These are phyloP conservation scores for Suillus subaureus DNA, from an alignment of 768 basidiomycete species.

Conservation along the genomic window DNA sequence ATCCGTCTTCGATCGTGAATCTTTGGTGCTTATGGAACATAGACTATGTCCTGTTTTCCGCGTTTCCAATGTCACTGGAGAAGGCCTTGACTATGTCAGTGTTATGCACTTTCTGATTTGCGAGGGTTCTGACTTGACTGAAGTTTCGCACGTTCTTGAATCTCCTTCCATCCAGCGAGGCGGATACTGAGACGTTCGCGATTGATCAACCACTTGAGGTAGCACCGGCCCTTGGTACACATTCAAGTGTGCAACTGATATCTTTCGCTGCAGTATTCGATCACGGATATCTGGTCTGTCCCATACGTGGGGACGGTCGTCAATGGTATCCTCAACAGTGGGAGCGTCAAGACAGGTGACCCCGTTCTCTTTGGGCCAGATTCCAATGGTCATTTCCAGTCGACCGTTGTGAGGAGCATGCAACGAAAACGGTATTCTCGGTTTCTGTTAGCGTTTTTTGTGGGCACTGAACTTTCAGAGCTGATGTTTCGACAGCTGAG, in stretches of 20 bases:
- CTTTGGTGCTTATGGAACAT: constrained; percentile 10
- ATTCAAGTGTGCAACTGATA: background rate
- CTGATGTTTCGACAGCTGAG: constrained; percentile 80
- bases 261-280: constrained; percentile 60
- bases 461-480: constrained; percentile 45
- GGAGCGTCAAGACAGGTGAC: constrained; percentile 78
- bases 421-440: constrained; percentile 80
- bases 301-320: constrained; percentile 86
- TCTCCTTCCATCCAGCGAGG: constrained; percentile 84
- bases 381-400: constrained; percentile 84
- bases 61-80: constrained; percentile 94
- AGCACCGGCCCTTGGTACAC: constrained; percentile 6
- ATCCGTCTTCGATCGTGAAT: background rate
- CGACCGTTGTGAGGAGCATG: constrained; percentile 84
- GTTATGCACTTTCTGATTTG: background rate
- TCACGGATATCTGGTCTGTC: constrained; percentile 88
- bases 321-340: constrained; percentile 81
- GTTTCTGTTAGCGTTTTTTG: constrained; percentile 2
- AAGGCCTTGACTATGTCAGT: constrained; percentile 77
- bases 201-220: constrained; percentile 82
- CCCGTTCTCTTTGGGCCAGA: constrained; percentile 88
- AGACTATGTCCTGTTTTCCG: constrained; percentile 92
- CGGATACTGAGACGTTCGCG: constrained; percentile 79
- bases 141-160: constrained; percentile 91
- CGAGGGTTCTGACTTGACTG: constrained; percentile 13